Conservation (phyloP, 129 eudicot genomes). For the Artemisia annua region DNA sequence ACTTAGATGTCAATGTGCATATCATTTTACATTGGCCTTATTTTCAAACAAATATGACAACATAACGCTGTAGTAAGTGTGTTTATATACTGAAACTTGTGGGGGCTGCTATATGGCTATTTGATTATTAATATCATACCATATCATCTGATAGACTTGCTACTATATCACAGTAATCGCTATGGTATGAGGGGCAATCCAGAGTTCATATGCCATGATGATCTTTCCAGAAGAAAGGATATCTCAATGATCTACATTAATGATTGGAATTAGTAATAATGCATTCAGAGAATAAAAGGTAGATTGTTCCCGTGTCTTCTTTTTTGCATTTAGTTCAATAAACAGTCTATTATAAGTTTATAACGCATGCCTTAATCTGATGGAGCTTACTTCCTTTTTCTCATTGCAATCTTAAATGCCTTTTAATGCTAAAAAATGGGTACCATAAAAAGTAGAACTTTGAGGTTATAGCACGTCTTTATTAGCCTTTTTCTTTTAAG, state of each 20-base stretch:
- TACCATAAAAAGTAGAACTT: conserved; percentile 8
- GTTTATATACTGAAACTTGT: neutral
- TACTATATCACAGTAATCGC: neutral
- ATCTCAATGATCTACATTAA: conserved; percentile 6
- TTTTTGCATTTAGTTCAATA: conserved; percentile 20
- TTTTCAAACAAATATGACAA: conserved; percentile 1
- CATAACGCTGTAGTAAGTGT: conserved; percentile 5
- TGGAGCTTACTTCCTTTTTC: conserved; percentile 6
- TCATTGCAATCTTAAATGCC: conserved; percentile 8
- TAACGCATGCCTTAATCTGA: conserved; percentile 5
- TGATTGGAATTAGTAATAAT: conserved; percentile 10
- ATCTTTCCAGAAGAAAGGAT: conserved; percentile 29
- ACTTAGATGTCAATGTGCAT: conserved; percentile 23
- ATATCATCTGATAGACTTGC: conserved; percentile 5
- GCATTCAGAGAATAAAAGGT: conserved; percentile 23
- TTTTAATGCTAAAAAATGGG: conserved; percentile 6
- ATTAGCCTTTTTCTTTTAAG: neutral
- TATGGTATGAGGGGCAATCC: conserved; percentile 4
- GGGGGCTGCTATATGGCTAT: conserved; percentile 1
- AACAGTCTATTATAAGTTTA: conserved; percentile 3
- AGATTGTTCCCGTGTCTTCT: conserved; percentile 2
- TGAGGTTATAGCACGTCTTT: conserved; percentile 6
- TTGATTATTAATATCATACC: neutral
- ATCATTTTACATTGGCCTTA: neutral
- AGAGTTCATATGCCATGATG: conserved; percentile 27